These are phyloP conservation scores for Adiantum capillusveneris DNA, from an alignment of 75 land plant species.

Conservation along the genomic window DNA sequence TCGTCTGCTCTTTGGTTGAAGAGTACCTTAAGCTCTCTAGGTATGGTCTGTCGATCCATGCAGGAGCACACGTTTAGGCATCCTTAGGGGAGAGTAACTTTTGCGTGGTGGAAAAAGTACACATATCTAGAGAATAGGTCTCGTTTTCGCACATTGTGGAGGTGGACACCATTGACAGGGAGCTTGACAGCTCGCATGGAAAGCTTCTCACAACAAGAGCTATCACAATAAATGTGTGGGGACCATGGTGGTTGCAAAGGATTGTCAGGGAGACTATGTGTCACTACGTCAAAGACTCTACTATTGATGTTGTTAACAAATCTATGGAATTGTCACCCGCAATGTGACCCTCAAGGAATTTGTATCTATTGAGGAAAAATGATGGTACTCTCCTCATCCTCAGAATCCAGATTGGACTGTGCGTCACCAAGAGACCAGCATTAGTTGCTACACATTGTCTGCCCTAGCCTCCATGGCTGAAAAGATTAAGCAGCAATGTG, in stretches of 20 bases:
- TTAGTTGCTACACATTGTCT: conserved; percentile 58
- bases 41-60: conserved; percentile 59
- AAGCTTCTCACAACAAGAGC: conserved; percentile 55
- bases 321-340: conserved; percentile 65
- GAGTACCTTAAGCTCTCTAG: too few relatives aligned
- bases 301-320: conserved; percentile 50
- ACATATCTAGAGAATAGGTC: conserved; percentile 47
- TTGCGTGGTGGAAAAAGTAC: conserved; percentile 89
- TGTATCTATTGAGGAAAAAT: conserved; percentile 83
- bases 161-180: conserved; percentile 68
- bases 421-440: conserved; percentile 71
- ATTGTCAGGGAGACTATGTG: conserved; percentile 61
- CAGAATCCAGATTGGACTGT: conserved; percentile 77
- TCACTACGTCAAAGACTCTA: conserved; percentile 77
- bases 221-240: conserved; percentile 74
- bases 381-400: conserved; percentile 66
- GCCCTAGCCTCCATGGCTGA: conserved; percentile 85
- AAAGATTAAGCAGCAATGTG: conserved; percentile 88
- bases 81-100: conserved; percentile 93
- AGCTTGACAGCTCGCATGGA: conserved; percentile 48
- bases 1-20: too few relatives aligned
- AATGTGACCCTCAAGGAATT: conserved; percentile 70
- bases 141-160: conserved; percentile 66
- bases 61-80: conserved; percentile 90
- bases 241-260: conserved; percentile 70